phyloP scores from a whole-genome alignment of 73 alveolate species.

The Uronychia setigera region DNA sequence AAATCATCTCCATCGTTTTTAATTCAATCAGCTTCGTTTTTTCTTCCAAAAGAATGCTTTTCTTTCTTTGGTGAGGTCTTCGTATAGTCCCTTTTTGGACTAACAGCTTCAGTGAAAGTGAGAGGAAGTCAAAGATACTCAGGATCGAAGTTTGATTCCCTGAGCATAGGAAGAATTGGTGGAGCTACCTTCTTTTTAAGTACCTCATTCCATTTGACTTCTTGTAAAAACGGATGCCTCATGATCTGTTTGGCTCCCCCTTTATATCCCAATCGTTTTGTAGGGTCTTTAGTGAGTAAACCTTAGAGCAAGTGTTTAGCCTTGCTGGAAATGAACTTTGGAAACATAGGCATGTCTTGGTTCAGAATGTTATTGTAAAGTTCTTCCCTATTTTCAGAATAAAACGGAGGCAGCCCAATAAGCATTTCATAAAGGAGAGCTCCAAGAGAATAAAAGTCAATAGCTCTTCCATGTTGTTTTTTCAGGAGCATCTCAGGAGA shows the following conservation, averaged over 20 bases:
- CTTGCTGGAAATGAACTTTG: slow-evolving; percentile 30
- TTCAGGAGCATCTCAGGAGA: slow-evolving; percentile 79
- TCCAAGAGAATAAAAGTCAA: slow-evolving; percentile 83
- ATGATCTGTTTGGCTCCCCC: slow-evolving; percentile 65
- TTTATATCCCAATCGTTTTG: slow-evolving; percentile 80
- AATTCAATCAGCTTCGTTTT: too few relatives aligned
- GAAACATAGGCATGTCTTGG: slow-evolving; percentile 41
- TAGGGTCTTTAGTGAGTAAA: slow-evolving; percentile 82
- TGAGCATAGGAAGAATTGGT: slow-evolving; percentile 72
- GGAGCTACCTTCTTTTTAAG: slow-evolving; percentile 64
- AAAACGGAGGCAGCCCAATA: slow-evolving; percentile 84
- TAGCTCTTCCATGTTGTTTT: slow-evolving; percentile 62
- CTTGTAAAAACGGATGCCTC: slow-evolving; percentile 77
- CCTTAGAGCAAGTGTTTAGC: slow-evolving; percentile 74
- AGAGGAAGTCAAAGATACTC: slow-evolving; percentile 34
- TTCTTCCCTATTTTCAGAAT: slow-evolving; percentile 64
- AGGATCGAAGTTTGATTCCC: slow-evolving; percentile 77
- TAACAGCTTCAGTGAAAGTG: background rate
- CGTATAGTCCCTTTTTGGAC: too few relatives aligned
- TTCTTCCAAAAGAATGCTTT: too few relatives aligned
- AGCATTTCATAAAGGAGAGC: slow-evolving; percentile 82
- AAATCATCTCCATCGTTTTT: too few relatives aligned
- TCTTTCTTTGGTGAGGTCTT: too few relatives aligned
- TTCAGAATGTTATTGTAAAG: slow-evolving; percentile 47
- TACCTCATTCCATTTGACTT: slow-evolving; percentile 69